A percentile compares a stretch with the other conserved stretches of the same genome.
phyloP scores from a whole-genome alignment of 1,284 basidiomycete species.

The Waitea zeae region DNA sequence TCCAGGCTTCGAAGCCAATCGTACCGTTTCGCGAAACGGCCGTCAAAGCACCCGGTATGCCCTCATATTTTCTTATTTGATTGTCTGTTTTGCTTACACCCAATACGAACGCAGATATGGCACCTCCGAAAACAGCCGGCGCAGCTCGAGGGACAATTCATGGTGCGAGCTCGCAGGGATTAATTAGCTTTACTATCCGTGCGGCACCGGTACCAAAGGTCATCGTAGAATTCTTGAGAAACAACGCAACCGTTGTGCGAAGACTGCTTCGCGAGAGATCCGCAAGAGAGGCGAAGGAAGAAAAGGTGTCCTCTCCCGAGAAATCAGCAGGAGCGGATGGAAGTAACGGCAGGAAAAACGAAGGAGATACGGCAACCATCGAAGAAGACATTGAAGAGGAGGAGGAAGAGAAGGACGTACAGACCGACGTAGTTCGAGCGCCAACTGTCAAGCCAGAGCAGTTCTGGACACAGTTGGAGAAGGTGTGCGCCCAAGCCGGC shows the following conservation, averaged over 20 bases:
- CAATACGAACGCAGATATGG: slow-evolving; percentile 52
- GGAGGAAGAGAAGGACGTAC: slow-evolving; percentile 24
- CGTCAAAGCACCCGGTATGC: slow-evolving; percentile 55
- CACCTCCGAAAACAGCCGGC: slow-evolving; percentile 61
- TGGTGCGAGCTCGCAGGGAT: slow-evolving; percentile 49
- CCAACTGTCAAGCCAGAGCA: slow-evolving; percentile 54
- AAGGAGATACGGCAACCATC: slow-evolving; percentile 8
- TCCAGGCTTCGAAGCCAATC: slow-evolving; percentile 89
- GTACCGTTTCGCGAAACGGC: slow-evolving; percentile 97
- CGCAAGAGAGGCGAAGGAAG: too few species aligned
- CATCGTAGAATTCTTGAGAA: slow-evolving; percentile 60
- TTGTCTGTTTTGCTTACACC: background rate
- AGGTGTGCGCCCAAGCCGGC: slow-evolving; percentile 50
- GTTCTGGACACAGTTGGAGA: slow-evolving; percentile 68
- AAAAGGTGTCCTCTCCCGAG: slow-evolving; percentile 12
- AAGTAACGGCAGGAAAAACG: too few species aligned
- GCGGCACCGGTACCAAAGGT: slow-evolving; percentile 61
- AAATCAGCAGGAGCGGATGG: too few species aligned
- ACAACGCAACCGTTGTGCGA: slow-evolving; percentile 48
- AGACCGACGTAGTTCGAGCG: slow-evolving; percentile 39
- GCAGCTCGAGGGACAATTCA: slow-evolving; percentile 68
- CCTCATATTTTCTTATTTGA: slow-evolving; percentile 1
- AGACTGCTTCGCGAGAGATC: slow-evolving; percentile 33
- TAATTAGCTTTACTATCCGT: slow-evolving; percentile 75
- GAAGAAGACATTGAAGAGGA: slow-evolving; percentile 16